phyloP scores from a whole-genome alignment of 1,284 basidiomycete species.

The Cutaneotrichosporon dermatis region DNA sequence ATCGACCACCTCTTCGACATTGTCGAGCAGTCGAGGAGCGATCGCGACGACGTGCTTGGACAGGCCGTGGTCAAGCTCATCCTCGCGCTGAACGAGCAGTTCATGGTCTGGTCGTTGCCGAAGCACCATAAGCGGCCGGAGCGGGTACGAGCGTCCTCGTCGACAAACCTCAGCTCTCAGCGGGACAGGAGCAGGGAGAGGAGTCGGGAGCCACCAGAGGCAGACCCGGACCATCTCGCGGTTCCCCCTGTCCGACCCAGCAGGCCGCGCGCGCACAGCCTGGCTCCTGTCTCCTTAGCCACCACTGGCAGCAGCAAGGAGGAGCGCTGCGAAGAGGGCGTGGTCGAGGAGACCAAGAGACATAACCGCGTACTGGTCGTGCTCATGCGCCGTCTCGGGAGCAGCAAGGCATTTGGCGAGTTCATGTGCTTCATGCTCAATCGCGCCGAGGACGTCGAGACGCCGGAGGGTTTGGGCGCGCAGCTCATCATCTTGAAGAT shows the following conservation, averaged over 20 bases:
- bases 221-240: neutral
- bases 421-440: slow-evolving; percentile 99
- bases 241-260: neutral
- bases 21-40: slow-evolving; percentile 82
- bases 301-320: neutral
- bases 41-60: slow-evolving; percentile 87
- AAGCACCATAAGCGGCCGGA: slow-evolving; percentile 20
- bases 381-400: slow-evolving; percentile 73
- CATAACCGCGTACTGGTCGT: slow-evolving; percentile 76
- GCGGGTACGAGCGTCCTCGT: neutral
- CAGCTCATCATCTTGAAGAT: slow-evolving; percentile 92
- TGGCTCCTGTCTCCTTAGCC: neutral
- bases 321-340: slow-evolving; percentile 14
- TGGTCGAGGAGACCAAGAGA: slow-evolving; percentile 42
- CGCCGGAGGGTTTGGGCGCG: slow-evolving; percentile 87
- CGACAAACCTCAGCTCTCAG: neutral
- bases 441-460: slow-evolving; percentile 66
- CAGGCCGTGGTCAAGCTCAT: slow-evolving; percentile 91
- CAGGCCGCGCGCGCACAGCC: slow-evolving; percentile 7
- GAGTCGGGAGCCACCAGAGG: neutral
- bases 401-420: slow-evolving; percentile 91
- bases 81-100: slow-evolving; percentile 94
- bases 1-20: slow-evolving; percentile 88
- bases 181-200: neutral
- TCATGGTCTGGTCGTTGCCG: slow-evolving; percentile 71